phyloP scores from a whole-genome alignment of 257 asterid species.

The Nicotiana attenuata region DNA sequence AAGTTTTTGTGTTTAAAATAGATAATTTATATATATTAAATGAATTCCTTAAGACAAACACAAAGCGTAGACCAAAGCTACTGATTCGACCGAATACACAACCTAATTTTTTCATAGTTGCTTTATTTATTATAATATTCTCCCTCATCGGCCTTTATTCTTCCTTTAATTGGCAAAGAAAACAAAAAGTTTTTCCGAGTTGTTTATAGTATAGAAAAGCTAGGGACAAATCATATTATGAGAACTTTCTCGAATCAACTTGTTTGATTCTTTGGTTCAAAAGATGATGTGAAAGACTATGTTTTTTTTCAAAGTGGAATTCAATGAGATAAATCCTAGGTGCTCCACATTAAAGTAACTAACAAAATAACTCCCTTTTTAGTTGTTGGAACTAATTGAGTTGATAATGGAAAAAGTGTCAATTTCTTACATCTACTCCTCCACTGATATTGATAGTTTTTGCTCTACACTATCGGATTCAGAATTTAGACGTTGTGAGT shows the following conservation, averaged over 20 bases:
- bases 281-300: not conserved
- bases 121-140: not conserved
- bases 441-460: not conserved
- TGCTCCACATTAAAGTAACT: conserved; percentile 11
- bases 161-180: not conserved
- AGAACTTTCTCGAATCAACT: conserved; percentile 10
- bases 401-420: not conserved
- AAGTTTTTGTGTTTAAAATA: no score
- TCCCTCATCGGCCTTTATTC: not conserved
- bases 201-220: not conserved
- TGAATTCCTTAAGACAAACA: no score
- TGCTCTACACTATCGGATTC: no score
- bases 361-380: not conserved
- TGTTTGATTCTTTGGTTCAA: not conserved
- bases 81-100: no score
- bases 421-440: not conserved
- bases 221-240: conserved; percentile 6
- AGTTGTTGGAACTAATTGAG: not conserved
- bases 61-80: no score
- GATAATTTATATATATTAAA: no score
- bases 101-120: no score
- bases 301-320: not conserved
- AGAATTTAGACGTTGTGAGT: no score
- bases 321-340: conserved; percentile 14
- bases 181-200: not conserved